Conservation (phyloP, 192 early-diverging fungal species). For the Rhizoclosmatium globosum region DNA sequence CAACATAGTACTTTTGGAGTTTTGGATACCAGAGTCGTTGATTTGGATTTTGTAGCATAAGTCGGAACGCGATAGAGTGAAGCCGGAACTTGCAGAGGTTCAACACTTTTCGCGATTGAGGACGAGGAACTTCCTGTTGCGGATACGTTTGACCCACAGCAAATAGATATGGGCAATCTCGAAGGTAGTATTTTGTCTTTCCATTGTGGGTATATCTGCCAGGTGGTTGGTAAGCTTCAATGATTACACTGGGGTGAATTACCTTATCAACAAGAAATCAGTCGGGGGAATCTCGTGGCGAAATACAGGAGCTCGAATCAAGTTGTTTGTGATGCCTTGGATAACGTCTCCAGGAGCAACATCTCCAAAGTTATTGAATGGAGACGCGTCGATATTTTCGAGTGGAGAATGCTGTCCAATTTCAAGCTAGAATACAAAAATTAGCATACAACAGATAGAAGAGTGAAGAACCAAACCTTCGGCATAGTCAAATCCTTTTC, state of each 20-base stretch:
- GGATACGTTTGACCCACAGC: constrained; percentile 94
- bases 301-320: constrained; percentile 93
- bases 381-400: constrained; percentile 89
- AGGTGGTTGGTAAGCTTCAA: background rate
- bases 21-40: constrained; percentile 78
- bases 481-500: constrained; percentile 83
- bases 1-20: constrained; percentile 83
- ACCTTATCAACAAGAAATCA: constrained; percentile 87
- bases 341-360: constrained; percentile 90
- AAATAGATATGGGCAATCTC: constrained; percentile 84
- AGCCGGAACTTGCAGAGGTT: constrained; percentile 85
- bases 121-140: constrained; percentile 91
- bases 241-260: background rate
- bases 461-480: constrained; percentile 46
- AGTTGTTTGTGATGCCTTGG: constrained; percentile 91
- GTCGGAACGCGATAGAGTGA: constrained; percentile 74
- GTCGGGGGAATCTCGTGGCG: constrained; percentile 71
- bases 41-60: constrained; percentile 85
- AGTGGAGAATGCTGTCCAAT: constrained; percentile 87
- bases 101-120: constrained; percentile 92
- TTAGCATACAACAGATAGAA: background rate
- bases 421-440: constrained; percentile 53
- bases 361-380: constrained; percentile 95
- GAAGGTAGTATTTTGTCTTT: constrained; percentile 84
- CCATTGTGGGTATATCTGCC: constrained; percentile 75